These are phyloP conservation scores for Aureobasidium lini DNA, from an alignment of 2,329 filamentous ascomycete genomes.

Conservation along the genomic window DNA sequence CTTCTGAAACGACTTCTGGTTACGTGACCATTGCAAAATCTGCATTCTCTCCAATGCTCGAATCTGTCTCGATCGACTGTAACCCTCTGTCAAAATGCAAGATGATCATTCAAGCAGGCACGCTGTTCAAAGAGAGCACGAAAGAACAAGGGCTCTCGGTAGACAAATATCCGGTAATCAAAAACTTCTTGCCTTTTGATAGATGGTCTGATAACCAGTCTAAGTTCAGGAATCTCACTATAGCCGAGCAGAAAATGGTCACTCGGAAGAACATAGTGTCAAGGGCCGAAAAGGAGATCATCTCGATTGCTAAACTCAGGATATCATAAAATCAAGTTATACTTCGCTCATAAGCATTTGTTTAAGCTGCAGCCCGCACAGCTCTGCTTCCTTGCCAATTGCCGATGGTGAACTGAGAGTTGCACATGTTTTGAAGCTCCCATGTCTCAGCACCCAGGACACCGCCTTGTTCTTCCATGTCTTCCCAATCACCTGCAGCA, in stretches of 20 bases:
- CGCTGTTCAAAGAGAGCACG: no score
- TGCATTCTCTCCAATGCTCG: no score
- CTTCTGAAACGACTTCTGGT: no score
- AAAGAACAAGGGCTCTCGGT: no score
- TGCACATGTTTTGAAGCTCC: slow-evolving; percentile 59
- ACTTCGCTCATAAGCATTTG: neutral
- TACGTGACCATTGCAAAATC: no score
- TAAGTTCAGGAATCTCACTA: no score
- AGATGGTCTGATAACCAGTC: neutral
- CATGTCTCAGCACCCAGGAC: slow-evolving; percentile 45
- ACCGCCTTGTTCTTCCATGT: neutral
- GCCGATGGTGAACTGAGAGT: slow-evolving; percentile 52
- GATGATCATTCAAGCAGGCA: no score
- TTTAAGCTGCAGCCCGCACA: neutral
- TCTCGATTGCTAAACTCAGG: neutral
- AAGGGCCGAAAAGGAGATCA: neutral
- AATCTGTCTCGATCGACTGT: no score
- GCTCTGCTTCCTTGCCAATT: slow-evolving; percentile 22
- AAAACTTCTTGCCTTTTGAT: no score
- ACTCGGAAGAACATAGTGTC: neutral
- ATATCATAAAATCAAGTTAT: neutral
- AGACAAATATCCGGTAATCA: no score
- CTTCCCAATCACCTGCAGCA: slow-evolving; percentile 37
- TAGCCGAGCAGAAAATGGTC: neutral
- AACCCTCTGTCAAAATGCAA: no score